Evolutionary conservation across 257 asterid genomes (phyloP).

Genomic region (Solanum ossicruentum): DNA sequence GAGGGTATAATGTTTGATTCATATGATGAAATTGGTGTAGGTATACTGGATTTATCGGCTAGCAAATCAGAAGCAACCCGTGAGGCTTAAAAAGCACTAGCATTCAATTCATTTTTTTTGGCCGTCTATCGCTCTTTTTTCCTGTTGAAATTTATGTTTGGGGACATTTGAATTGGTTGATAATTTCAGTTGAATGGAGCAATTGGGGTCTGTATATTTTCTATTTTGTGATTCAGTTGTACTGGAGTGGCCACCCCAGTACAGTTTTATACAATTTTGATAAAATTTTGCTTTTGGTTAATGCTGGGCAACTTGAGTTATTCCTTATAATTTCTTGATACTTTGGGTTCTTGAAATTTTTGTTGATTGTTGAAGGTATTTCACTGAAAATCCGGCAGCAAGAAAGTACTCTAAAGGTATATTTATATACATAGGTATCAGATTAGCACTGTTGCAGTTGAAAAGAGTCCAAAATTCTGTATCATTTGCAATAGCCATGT

Average conservation of each 20-base stretch:
- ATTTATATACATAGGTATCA: not conserved
- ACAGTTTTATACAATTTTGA: not conserved
- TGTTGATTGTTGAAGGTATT: not conserved
- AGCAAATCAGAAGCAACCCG: not conserved
- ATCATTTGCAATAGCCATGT: not conserved
- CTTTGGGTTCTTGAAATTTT: not conserved
- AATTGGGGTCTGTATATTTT: not conserved
- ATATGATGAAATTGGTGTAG: not conserved
- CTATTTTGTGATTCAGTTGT: not conserved
- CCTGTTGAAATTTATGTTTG: not conserved
- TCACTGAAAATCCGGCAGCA: not conserved
- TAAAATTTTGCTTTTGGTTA: not conserved
- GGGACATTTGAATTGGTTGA: not conserved
- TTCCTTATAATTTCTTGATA: not conserved
- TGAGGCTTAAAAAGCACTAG: not conserved
- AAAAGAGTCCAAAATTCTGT: not conserved
- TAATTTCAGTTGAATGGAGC: not conserved
- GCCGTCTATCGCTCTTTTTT: not conserved
- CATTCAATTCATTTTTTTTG: not conserved
- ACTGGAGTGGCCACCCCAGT: not conserved
- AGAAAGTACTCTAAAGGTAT: not conserved
- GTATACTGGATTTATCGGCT: slow-evolving; percentile 1
- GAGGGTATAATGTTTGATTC: not conserved
- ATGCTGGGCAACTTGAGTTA: not conserved
- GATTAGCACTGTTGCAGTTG: not conserved